A percentile compares a stretch with the other conserved stretches of the same genome.
Evolutionary conservation across 208 protist genomes (phyloP).

Genomic region (Angomonas ambiguus): DNA sequence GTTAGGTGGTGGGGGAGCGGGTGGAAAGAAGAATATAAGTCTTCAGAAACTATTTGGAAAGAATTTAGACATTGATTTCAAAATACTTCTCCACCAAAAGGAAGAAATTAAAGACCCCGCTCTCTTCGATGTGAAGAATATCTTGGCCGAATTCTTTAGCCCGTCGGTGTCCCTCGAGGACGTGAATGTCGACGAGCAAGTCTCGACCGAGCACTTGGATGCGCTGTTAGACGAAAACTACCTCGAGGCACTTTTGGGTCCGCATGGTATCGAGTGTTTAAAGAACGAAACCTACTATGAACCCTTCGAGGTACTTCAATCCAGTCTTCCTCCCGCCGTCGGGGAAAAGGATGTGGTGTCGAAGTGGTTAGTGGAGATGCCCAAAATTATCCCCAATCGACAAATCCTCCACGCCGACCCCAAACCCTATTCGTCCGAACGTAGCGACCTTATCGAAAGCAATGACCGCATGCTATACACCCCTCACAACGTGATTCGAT

Average conservation of each 20-base stretch:
- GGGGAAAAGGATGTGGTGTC: background rate
- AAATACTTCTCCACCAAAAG: conserved; percentile 1
- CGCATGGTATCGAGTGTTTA: conserved; percentile 30
- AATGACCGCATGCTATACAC: conserved; percentile 75
- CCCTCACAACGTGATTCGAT: conserved; percentile 78
- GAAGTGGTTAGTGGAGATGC: conserved; percentile 82
- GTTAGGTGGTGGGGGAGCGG: too few species aligned
- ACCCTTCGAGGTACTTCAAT: conserved; percentile 43
- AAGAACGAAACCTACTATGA: conserved; percentile 24
- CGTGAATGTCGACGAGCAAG: conserved; percentile 21
- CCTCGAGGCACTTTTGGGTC: conserved; percentile 59
- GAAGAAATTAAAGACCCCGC: conserved; percentile 33
- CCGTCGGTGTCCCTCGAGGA: conserved; percentile 36
- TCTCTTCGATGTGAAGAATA: conserved; percentile 54
- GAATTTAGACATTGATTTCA: conserved; percentile 33
- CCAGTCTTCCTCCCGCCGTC: conserved; percentile 13
- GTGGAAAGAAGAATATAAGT: conserved; percentile 12
- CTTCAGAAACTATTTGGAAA: conserved; percentile 61
- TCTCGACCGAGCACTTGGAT: conserved; percentile 24
- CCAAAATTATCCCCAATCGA: conserved; percentile 70
- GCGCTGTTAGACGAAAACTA: conserved; percentile 29
- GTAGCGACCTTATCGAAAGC: conserved; percentile 47
- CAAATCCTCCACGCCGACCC: conserved; percentile 84
- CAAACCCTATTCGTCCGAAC: conserved; percentile 51
- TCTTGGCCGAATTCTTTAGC: conserved; percentile 58